Conservation (phyloP, 345 rosid genomes). For the Brassica juncea region DNA sequence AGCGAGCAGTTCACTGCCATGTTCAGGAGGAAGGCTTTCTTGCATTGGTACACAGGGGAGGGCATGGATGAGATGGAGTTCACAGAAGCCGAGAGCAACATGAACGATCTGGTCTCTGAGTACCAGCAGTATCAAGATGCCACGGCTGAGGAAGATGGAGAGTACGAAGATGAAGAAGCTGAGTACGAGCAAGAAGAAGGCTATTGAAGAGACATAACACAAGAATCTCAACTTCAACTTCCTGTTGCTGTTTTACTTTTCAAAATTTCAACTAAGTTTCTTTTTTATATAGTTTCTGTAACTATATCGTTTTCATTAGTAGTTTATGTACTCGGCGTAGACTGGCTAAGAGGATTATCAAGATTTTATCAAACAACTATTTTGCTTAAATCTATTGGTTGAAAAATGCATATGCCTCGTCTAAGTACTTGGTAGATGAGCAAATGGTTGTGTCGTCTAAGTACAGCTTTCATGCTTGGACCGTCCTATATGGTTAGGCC, state of each 20-base stretch:
- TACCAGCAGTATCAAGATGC: neutral
- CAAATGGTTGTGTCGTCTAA: too few species aligned
- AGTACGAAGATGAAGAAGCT: neutral
- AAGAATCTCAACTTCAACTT: neutral
- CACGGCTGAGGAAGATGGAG: neutral
- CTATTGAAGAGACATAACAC: neutral
- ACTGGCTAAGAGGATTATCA: neutral
- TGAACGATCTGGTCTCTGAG: neutral
- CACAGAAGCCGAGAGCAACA: neutral
- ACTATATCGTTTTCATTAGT: neutral
- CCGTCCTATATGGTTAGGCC: neutral
- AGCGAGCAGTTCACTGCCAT: neutral
- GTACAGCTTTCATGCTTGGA: too few species aligned
- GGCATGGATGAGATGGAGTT: neutral
- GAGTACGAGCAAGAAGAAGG: constrained; percentile 1
- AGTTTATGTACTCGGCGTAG: neutral
- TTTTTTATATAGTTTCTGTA: neutral
- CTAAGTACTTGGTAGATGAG: too few species aligned
- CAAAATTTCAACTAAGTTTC: neutral
- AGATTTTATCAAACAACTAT: neutral
- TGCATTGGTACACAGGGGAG: neutral
- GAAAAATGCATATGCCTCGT: too few species aligned
- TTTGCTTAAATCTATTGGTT: neutral
- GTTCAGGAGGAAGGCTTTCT: neutral
- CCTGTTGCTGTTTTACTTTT: neutral